These are phyloP conservation scores for Ophiostoma novo-ulmi DNA, from an alignment of 2,329 filamentous ascomycete species.

Conservation along the genomic window DNA sequence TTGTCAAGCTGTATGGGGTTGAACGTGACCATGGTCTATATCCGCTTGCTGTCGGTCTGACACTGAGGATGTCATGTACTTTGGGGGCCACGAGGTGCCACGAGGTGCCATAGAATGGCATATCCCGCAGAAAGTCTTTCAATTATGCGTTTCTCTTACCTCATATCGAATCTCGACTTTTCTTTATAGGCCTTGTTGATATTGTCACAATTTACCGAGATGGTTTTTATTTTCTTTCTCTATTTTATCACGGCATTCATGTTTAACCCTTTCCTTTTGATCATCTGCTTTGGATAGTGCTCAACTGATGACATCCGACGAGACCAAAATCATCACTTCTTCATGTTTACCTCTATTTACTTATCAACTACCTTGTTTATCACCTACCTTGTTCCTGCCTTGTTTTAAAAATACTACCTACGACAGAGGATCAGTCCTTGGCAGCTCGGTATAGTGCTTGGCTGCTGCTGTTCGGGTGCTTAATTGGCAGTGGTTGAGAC, in stretches of 20 bases:
- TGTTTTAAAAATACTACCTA: not conserved
- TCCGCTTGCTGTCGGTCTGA: not conserved
- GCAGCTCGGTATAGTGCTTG: constrained; percentile 5
- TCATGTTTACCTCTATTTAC: not conserved
- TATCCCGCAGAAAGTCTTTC: not conserved
- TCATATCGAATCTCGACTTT: not conserved
- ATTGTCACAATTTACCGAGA: no score
- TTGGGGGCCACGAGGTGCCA: not conserved
- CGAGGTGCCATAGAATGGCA: not conserved
- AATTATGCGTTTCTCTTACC: not conserved
- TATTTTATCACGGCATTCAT: not conserved
- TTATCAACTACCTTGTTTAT: not conserved
- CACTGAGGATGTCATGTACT: not conserved
- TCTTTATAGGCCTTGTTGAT: no score
- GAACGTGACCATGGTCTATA: not conserved
- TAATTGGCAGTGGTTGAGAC: not conserved
- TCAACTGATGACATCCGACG: not conserved
- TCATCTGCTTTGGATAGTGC: not conserved
- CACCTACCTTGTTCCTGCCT: not conserved
- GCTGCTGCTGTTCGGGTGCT: not conserved
- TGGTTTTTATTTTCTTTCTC: no score
- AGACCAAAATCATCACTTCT: not conserved
- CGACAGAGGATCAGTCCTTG: not conserved
- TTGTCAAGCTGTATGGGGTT: not conserved
- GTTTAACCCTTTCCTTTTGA: not conserved